These are phyloP conservation scores for Monilinia aucupariae DNA, from an alignment of 2,329 filamentous ascomycete species.

Conservation along the genomic window DNA sequence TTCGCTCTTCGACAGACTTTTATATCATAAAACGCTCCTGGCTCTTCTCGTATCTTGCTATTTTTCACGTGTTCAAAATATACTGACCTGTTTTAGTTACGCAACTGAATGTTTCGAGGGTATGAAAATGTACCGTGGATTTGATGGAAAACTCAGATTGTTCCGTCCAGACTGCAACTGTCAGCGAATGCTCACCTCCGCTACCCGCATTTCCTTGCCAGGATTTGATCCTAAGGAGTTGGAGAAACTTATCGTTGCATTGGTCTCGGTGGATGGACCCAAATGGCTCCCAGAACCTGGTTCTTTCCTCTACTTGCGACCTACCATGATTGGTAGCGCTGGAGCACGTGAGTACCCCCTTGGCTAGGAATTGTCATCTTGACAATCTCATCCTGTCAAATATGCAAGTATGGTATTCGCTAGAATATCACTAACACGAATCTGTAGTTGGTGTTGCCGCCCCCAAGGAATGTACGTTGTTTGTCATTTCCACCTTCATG, in stretches of 20 bases:
- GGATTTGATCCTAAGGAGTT: conserved; percentile 66
- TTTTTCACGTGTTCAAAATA: not conserved
- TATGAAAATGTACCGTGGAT: conserved; percentile 75
- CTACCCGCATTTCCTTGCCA: conserved; percentile 66
- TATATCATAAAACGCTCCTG: not conserved
- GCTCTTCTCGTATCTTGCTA: not conserved
- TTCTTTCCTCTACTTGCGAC: conserved; percentile 70
- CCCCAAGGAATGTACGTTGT: conserved; percentile 81
- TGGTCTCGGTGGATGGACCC: conserved; percentile 66
- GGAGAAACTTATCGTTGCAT: conserved; percentile 64
- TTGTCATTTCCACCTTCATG: conserved; percentile 67
- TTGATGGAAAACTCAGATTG: conserved; percentile 56
- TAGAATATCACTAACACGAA: not conserved
- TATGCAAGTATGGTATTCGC: not conserved
- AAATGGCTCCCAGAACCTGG: conserved; percentile 76
- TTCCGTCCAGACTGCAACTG: conserved; percentile 59
- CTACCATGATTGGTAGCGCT: conserved; percentile 80
- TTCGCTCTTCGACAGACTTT: not conserved
- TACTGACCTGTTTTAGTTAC: conserved; percentile 42
- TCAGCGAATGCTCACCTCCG: conserved; percentile 45
- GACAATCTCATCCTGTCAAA: not conserved
- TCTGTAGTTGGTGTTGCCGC: conserved; percentile 63
- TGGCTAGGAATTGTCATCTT: not conserved
- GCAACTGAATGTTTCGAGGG: conserved; percentile 90
- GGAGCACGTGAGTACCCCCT: conserved; percentile 43